Evolutionary conservation across 805 yeast species (phyloP), one percentile per base, ranked within the genome.

Genomic region (Millerago galiae): DNA sequence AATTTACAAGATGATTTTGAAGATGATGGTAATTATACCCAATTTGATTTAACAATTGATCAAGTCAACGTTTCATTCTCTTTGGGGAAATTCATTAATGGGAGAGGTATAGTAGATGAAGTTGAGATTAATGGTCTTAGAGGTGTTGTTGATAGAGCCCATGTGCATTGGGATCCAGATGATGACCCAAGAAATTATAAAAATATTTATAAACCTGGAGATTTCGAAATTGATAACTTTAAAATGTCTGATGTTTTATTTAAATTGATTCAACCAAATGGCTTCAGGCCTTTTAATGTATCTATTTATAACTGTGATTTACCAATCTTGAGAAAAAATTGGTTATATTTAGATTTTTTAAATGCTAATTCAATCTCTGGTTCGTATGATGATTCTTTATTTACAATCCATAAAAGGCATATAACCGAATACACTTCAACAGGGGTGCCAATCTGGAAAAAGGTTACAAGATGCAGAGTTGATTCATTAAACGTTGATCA

Each of bases 21-120:
- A 24, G 96, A 84, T 53, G 95, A 89, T 58, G 98, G 97, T 1
- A 93, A 93, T 62, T 93, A 90, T 62, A 91, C 99, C 0, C 99
- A 93, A 60, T 93, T 83, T 60, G 99, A 93, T 61, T 61, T 93
- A 32, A 86, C 95, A 0, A 83, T 93, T 13, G 96, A 91, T 45
- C 84, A 83, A 51, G 81, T 90, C 11, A 81, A 82, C 41, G 75
- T 93, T 0, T 80, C 95, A 1, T 65, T 93, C 14, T 84, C 95
- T 11, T 77, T 93, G 51, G 70, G 76, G 40, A 87, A 88, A 55
- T 93, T 97, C 95, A 66, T 93, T 40, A 82, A 85, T 52, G 98
- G 98, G 0, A 74, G 74, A 41, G 99, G 99, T 0, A 82, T 93
- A 14, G 65, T 93, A 15, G 82, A 86, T 47, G 89, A 80, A 38